A percentile compares a stretch with the other conserved stretches of the same genome.
phyloP scores from a whole-genome alignment of 768 basidiomycete species.

The Podaxis sp. region DNA sequence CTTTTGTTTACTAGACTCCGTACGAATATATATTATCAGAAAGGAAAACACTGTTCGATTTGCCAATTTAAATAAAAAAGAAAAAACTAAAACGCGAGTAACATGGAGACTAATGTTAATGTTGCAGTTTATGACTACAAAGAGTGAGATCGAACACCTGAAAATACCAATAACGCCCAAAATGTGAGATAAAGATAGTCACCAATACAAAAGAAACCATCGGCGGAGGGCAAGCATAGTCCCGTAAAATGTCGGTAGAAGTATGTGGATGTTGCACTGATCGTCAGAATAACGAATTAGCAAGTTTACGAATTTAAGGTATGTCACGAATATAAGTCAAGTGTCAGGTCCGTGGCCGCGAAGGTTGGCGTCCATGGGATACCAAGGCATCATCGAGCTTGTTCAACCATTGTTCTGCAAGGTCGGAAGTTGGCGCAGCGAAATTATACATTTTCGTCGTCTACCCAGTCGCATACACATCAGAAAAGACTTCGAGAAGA shows the following conservation, averaged over 20 bases:
- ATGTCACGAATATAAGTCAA: neutral
- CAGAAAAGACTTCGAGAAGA: neutral
- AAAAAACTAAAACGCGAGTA: neutral
- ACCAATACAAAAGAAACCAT: neutral
- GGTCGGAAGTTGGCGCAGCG: slow-evolving; percentile 34
- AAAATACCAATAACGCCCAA: slow-evolving; percentile 8
- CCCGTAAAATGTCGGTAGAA: neutral
- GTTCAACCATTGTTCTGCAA: slow-evolving; percentile 37
- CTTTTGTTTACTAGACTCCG: neutral
- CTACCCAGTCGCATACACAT: slow-evolving; percentile 26
- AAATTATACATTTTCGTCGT: slow-evolving; percentile 46
- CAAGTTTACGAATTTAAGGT: neutral
- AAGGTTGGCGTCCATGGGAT: slow-evolving; percentile 17
- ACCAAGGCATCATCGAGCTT: slow-evolving; percentile 37
- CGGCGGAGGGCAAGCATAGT: neutral
- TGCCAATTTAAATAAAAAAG: neutral
- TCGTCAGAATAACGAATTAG: slow-evolving; percentile 1
- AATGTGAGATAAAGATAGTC: slow-evolving; percentile 10
- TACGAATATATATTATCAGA: slow-evolving; percentile 1
- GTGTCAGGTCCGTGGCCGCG: slow-evolving; percentile 23
- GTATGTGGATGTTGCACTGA: neutral
- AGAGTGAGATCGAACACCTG: slow-evolving; percentile 1
- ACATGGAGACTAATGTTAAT: neutral
- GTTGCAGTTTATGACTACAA: slow-evolving; percentile 4
- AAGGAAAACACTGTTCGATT: neutral